Evolutionary conservation across 2,329 filamentous ascomycete species (phyloP).

Genomic region (Cladosporium sp.): DNA sequence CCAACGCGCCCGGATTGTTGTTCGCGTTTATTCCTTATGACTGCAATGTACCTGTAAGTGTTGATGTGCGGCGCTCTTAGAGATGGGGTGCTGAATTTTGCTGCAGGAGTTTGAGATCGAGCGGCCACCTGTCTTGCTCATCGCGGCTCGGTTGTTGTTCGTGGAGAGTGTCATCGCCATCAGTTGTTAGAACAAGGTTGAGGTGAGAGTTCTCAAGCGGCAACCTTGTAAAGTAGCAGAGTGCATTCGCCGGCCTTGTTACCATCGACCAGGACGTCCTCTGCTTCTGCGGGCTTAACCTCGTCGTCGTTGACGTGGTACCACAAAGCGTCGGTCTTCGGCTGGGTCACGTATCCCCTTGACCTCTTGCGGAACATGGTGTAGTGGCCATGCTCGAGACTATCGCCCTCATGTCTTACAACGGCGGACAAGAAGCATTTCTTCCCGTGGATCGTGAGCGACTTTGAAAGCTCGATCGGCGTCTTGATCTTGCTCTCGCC

Average conservation of each 20-base stretch:
- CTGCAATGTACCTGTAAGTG: no score
- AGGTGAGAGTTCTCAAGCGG: background rate
- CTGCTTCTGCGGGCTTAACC: background rate
- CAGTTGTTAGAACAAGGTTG: no score
- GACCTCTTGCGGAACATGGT: constrained; percentile 13
- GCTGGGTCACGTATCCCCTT: background rate
- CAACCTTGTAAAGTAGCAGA: constrained; percentile 8
- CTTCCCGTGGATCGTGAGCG: constrained; percentile 1
- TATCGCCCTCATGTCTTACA: constrained; percentile 12
- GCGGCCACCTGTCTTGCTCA: no score
- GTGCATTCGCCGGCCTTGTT: background rate
- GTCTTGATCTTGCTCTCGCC: constrained; percentile 5
- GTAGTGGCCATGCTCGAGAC: constrained; percentile 15
- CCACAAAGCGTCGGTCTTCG: background rate
- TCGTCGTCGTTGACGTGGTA: constrained; percentile 7
- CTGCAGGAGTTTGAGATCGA: no score
- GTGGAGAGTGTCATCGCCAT: no score
- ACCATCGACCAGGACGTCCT: background rate
- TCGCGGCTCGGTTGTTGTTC: no score
- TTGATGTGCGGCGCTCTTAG: no score
- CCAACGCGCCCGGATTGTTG: no score
- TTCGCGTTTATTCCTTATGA: no score
- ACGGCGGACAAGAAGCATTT: constrained; percentile 14
- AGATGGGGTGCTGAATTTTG: no score
- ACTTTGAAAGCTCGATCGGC: constrained; percentile 9